Evolutionary conservation across 1,284 basidiomycete species (phyloP).

Genomic region (Pulchroboletus neoregius): DNA sequence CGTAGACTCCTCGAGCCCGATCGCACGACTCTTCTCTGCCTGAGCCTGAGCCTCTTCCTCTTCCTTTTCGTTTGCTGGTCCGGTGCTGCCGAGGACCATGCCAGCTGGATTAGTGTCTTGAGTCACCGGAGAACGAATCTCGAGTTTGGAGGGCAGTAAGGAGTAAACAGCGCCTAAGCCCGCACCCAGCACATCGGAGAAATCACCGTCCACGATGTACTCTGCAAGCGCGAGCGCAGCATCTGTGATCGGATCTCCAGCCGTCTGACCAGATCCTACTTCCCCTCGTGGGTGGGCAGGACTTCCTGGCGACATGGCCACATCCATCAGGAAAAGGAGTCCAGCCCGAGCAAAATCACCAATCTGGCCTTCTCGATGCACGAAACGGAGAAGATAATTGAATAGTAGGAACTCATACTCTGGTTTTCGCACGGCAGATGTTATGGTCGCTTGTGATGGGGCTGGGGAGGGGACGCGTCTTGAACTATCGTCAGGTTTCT

Average conservation of each 20-base stretch:
- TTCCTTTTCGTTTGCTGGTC: constrained; percentile 48
- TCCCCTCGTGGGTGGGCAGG: constrained; percentile 39
- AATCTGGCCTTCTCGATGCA: constrained; percentile 90
- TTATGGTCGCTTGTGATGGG: constrained; percentile 57
- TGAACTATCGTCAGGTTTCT: constrained; percentile 26
- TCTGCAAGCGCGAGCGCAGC: constrained; percentile 84
- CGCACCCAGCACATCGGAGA: constrained; percentile 93
- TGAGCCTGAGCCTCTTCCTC: constrained; percentile 54
- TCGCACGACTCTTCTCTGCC: constrained; percentile 50
- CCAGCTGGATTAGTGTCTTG: constrained; percentile 41
- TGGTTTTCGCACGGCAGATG: constrained; percentile 59
- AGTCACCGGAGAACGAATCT: constrained; percentile 50
- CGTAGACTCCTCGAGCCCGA: constrained; percentile 73
- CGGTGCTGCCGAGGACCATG: constrained; percentile 65
- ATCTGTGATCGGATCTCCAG: constrained; percentile 70
- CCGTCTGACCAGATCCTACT: constrained; percentile 19
- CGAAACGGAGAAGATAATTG: constrained; percentile 92
- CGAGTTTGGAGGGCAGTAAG: constrained; percentile 82
- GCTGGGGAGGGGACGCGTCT: constrained; percentile 48
- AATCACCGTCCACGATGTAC: constrained; percentile 93
- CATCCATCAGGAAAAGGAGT: constrained; percentile 88
- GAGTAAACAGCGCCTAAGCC: constrained; percentile 94
- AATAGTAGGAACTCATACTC: constrained; percentile 95
- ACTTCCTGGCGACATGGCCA: constrained; percentile 79
- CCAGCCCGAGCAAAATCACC: constrained; percentile 94